Conservation (phyloP, 352 stramenopile genomes). For the Phytophthora foliorum region DNA sequence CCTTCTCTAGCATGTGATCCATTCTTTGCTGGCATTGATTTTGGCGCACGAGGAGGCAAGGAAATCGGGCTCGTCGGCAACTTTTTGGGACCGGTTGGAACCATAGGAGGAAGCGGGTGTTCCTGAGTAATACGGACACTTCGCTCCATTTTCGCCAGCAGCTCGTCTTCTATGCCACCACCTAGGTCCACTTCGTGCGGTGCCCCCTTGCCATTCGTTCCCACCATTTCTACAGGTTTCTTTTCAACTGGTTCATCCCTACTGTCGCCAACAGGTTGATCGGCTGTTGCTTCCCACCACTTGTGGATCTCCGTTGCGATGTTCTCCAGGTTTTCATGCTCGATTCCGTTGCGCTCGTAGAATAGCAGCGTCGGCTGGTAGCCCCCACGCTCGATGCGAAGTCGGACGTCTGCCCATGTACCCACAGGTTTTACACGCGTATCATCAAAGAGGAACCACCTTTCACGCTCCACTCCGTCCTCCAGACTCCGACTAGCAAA, state of each 20-base stretch:
- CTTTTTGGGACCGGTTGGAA: constrained; percentile 6
- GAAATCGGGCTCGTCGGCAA: constrained; percentile 65
- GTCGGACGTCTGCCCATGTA: constrained; percentile 75
- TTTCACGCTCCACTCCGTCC: constrained; percentile 58
- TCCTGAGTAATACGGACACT: constrained; percentile 42
- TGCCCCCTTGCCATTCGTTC: constrained; percentile 32
- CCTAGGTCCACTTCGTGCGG: constrained; percentile 42
- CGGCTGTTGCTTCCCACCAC: constrained; percentile 74
- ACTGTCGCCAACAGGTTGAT: constrained; percentile 25
- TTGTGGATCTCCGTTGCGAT: constrained; percentile 77
- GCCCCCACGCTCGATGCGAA: constrained; percentile 75
- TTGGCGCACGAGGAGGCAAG: constrained; percentile 35
- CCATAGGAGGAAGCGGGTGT: constrained; percentile 25
- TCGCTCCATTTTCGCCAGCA: constrained; percentile 46
- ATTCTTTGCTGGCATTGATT: constrained; percentile 34
- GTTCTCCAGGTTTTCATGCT: constrained; percentile 69
- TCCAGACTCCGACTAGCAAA: constrained; percentile 77
- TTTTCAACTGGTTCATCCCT: constrained; percentile 22
- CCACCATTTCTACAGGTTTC: constrained; percentile 18
- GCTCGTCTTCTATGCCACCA: constrained; percentile 35
- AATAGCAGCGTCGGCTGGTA: constrained; percentile 89
- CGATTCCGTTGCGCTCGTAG: constrained; percentile 80
- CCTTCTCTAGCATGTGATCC: constrained; percentile 18
- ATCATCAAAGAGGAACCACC: constrained; percentile 89
- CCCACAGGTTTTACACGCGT: constrained; percentile 83